Percentiles rank a stretch among this genome's conserved stretches.
Conservation (phyloP, 1,139 yeast genomes). For the Zygoascus meyerae region DNA sequence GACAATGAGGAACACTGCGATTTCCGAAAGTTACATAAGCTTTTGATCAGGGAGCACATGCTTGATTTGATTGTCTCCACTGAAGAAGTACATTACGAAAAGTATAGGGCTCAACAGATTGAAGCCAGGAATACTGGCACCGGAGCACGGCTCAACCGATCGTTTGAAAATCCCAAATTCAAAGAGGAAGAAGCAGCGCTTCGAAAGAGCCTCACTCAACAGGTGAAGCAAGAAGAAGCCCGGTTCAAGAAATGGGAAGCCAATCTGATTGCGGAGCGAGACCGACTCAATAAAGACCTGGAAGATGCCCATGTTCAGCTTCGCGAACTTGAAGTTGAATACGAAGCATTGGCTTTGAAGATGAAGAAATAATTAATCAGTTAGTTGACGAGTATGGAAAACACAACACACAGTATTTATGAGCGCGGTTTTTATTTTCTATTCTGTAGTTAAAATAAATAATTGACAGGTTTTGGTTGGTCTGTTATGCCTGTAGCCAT, state of each 20-base stretch:
- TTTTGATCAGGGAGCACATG: conserved; percentile 87
- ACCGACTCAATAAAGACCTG: conserved; percentile 86
- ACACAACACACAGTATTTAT: too few relatives aligned
- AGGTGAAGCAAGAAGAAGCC: conserved; percentile 94
- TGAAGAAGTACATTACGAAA: conserved; percentile 88
- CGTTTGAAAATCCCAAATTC: conserved; percentile 76
- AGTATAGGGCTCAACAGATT: conserved; percentile 77
- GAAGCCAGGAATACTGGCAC: conserved; percentile 49
- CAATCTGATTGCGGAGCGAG: conserved; percentile 89
- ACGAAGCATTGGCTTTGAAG: conserved; percentile 24
- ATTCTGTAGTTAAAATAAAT: background rate
- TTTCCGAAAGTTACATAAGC: conserved; percentile 82
- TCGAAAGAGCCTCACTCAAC: conserved; percentile 95
- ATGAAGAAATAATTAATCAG: conserved; percentile 17
- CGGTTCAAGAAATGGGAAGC: conserved; percentile 98
- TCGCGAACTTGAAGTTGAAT: conserved; percentile 33
- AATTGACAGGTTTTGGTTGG: background rate
- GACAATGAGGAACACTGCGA: conserved; percentile 96
- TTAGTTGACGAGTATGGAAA: background rate
- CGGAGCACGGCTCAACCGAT: conserved; percentile 32
- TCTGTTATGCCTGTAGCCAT: conserved; percentile 25
- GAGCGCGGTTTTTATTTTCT: background rate
- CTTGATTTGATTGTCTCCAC: conserved; percentile 83
- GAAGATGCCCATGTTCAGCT: conserved; percentile 66
- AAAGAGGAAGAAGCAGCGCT: conserved; percentile 94